Percentiles rank a stretch among this genome's conserved stretches.
These are phyloP conservation scores for Penicillium chermesinum DNA, from an alignment of 495 filamentous ascomycete species.

Conservation along the genomic window DNA sequence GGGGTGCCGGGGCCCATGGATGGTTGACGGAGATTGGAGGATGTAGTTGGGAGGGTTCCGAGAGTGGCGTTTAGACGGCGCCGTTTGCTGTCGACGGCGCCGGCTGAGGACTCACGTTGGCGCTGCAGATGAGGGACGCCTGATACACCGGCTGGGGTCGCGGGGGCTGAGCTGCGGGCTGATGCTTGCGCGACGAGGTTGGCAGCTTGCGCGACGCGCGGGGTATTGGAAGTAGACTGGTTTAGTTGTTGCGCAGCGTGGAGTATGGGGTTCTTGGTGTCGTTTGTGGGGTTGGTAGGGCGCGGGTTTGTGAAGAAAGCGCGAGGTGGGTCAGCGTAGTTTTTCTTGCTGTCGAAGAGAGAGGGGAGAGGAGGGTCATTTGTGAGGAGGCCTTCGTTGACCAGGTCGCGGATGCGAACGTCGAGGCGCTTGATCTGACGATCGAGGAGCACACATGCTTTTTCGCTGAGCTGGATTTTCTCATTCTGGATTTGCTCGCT, in stretches of 20 bases:
- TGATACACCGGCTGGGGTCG: slow-evolving; percentile 59
- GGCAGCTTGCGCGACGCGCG: slow-evolving; percentile 19
- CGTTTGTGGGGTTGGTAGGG: slow-evolving; percentile 39
- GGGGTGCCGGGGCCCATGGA: slow-evolving; percentile 82
- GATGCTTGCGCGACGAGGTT: slow-evolving; percentile 24
- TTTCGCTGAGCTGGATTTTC: slow-evolving; percentile 75
- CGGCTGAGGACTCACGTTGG: slow-evolving; percentile 72
- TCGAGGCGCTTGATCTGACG: slow-evolving; percentile 87
- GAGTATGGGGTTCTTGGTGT: slow-evolving; percentile 37
- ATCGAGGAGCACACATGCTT: slow-evolving; percentile 72
- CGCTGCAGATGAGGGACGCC: slow-evolving; percentile 54
- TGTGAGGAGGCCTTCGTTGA: slow-evolving; percentile 72
- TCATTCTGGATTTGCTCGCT: slow-evolving; percentile 76
- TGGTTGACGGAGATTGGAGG: slow-evolving; percentile 73
- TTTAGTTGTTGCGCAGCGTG: slow-evolving; percentile 44
- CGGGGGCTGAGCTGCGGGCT: slow-evolving; percentile 53
- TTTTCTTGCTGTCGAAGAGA: slow-evolving; percentile 58
- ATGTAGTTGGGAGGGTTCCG: slow-evolving; percentile 59
- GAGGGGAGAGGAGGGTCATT: slow-evolving; percentile 76
- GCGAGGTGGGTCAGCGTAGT: slow-evolving; percentile 51
- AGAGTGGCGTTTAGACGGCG: slow-evolving; percentile 64
- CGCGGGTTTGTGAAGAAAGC: slow-evolving; percentile 47
- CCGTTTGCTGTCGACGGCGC: slow-evolving; percentile 66
- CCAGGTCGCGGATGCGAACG: slow-evolving; percentile 74
- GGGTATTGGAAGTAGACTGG: slow-evolving; percentile 29